Evolutionary conservation across 805 yeast genomes (phyloP).

Genomic region (Candida silvatica): DNA sequence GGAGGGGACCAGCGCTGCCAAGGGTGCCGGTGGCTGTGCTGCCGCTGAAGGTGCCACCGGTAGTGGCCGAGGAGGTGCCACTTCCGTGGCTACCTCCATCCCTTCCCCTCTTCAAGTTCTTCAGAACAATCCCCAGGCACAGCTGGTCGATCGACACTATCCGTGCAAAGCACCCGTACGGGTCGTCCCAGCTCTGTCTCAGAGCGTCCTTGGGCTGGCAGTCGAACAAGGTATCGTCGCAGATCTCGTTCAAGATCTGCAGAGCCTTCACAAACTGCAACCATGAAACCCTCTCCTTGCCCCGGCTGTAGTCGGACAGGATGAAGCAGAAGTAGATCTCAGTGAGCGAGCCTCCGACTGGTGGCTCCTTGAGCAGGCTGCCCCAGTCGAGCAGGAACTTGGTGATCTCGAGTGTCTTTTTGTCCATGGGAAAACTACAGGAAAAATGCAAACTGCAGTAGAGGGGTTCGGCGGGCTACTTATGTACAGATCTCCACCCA

Average conservation of each 20-base stretch:
- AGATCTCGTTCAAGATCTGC: slow-evolving; percentile 13
- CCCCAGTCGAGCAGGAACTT: slow-evolving; percentile 25
- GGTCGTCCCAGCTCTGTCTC: slow-evolving; percentile 16
- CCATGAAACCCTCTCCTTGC: slow-evolving; percentile 27
- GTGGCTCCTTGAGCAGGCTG: slow-evolving; percentile 19
- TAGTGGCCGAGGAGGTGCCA: too few relatives aligned
- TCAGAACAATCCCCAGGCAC: slow-evolving; percentile 16
- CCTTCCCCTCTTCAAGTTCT: too few relatives aligned
- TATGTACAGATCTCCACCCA: too few relatives aligned
- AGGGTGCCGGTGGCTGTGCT: too few relatives aligned
- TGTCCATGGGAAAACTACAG: slow-evolving; percentile 22
- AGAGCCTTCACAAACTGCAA: slow-evolving; percentile 22
- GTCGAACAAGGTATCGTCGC: slow-evolving; percentile 13
- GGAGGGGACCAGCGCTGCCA: too few relatives aligned
- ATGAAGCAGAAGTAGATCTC: slow-evolving; percentile 25
- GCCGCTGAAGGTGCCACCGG: too few relatives aligned
- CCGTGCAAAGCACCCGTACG: slow-evolving; percentile 19
- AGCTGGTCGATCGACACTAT: slow-evolving; percentile 20
- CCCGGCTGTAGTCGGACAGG: slow-evolving; percentile 20
- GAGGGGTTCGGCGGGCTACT: too few relatives aligned
- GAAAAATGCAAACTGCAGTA: too few relatives aligned
- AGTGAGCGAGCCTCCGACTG: slow-evolving; percentile 22
- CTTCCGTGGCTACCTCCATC: too few relatives aligned
- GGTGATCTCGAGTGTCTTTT: slow-evolving; percentile 21
- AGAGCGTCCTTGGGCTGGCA: slow-evolving; percentile 20